A percentile compares a stretch with the other conserved stretches of the same genome.
Conservation (phyloP, 2,329 filamentous ascomycete species). For the Colletotrichum orchidophilum region DNA sequence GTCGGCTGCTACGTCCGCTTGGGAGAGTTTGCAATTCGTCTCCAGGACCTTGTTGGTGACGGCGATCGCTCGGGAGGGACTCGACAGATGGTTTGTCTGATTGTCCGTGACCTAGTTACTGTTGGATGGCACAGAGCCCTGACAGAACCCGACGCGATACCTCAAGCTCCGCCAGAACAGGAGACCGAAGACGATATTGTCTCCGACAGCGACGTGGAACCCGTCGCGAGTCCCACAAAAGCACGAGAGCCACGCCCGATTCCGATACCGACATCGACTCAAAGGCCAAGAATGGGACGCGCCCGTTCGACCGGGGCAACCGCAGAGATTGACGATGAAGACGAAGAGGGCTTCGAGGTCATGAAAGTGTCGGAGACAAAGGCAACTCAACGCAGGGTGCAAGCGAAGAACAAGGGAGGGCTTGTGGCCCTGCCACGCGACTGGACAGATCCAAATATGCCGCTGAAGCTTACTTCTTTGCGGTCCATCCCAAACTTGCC, state of each 20-base stretch:
- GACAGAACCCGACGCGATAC: neutral
- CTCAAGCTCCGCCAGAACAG: neutral
- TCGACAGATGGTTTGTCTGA: conserved; percentile 52
- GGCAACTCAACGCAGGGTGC: conserved; percentile 1
- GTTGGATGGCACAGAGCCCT: conserved; percentile 55
- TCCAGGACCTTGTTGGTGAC: neutral
- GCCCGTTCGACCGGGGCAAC: neutral
- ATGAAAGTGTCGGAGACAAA: conserved; percentile 40
- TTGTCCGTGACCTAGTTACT: conserved; percentile 54
- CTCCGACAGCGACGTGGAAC: conserved; percentile 23
- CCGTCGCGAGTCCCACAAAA: neutral
- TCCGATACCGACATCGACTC: neutral
- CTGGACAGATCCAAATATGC: conserved; percentile 51
- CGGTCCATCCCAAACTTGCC: conserved; percentile 60
- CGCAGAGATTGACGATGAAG: conserved; percentile 36
- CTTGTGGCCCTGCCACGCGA: conserved; percentile 51
- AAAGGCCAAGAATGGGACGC: neutral
- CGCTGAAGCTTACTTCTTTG: conserved; percentile 62
- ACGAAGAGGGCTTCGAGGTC: conserved; percentile 45
- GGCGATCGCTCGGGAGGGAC: conserved; percentile 4
- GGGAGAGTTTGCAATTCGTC: conserved; percentile 44
- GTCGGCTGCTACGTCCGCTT: conserved; percentile 60
- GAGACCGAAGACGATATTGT: conserved; percentile 8
- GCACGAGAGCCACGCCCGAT: neutral
- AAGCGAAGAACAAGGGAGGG: neutral